Conservation (phyloP, 108 stramenopile genomes). For the Fragilaria crotonensis region DNA sequence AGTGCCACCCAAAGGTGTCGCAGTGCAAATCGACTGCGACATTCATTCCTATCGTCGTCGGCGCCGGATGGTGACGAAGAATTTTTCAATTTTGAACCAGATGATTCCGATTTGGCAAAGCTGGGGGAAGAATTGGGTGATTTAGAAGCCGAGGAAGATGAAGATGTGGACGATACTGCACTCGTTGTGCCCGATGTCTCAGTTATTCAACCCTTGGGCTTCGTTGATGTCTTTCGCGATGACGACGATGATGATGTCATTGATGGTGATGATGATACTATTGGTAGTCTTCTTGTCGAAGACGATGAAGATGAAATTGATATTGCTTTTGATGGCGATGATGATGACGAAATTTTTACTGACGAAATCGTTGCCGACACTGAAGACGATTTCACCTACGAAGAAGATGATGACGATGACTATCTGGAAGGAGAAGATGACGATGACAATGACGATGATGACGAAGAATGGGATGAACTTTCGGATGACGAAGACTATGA, state of each 20-base stretch:
- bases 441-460: slow-evolving; percentile 18
- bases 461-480: slow-evolving; percentile 7
- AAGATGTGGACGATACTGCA: no score
- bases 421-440: slow-evolving; percentile 8
- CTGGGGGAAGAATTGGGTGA: slow-evolving; percentile 14
- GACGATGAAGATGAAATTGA: slow-evolving; percentile 3
- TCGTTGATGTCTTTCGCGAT: slow-evolving; percentile 6
- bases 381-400: not conserved
- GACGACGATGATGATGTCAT: no score
- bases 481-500: slow-evolving; percentile 21
- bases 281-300: not conserved
- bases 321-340: slow-evolving; percentile 1
- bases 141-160: slow-evolving; percentile 1
- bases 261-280: slow-evolving; percentile 15
- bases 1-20: no score
- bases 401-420: slow-evolving; percentile 19
- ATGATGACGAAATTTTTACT: not conserved
- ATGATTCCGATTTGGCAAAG: slow-evolving; percentile 1
- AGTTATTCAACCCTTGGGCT: slow-evolving; percentile 3
- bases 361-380: not conserved
- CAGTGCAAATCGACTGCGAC: no score
- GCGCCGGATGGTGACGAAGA: no score
- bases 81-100: no score
- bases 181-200: no score
- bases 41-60: no score